Evolutionary conservation across 2,329 filamentous ascomycete species (phyloP).

Genomic region (Monosporascus sp.): DNA sequence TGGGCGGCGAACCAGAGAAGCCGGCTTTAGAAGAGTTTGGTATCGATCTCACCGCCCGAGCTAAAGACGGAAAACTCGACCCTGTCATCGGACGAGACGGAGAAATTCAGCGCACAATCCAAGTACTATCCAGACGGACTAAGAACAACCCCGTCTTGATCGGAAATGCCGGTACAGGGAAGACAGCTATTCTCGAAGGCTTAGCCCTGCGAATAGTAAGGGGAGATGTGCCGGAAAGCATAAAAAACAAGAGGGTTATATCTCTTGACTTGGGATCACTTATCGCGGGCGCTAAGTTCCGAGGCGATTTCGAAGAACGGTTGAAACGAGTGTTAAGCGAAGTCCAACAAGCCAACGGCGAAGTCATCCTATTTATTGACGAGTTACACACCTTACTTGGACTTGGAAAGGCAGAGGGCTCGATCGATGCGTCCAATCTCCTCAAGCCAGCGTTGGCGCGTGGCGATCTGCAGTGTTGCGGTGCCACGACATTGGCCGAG

Average conservation of each 20-base stretch:
- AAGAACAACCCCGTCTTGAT: conserved; percentile 98
- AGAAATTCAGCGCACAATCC: conserved; percentile 91
- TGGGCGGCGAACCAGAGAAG: conserved; percentile 71
- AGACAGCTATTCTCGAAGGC: conserved; percentile 89
- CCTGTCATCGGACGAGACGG: conserved; percentile 90
- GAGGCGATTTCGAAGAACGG: conserved; percentile 93
- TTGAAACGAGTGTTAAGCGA: conserved; percentile 88
- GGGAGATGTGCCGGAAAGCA: conserved; percentile 90
- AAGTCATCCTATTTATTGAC: conserved; percentile 91
- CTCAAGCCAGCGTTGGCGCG: conserved; percentile 90
- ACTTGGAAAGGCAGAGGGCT: conserved; percentile 90
- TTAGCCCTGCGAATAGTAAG: conserved; percentile 83
- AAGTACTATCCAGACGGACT: conserved; percentile 84
- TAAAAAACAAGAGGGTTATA: conserved; percentile 90
- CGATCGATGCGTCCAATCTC: conserved; percentile 92
- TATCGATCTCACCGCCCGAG: conserved; percentile 79
- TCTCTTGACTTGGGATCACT: conserved; percentile 83
- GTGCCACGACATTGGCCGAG: conserved; percentile 87
- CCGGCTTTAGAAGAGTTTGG: conserved; percentile 87
- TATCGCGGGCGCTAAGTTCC: conserved; percentile 91
- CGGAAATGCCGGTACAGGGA: conserved; percentile 83
- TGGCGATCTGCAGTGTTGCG: conserved; percentile 90
- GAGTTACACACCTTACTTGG: conserved; percentile 89
- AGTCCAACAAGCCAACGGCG: conserved; percentile 80
- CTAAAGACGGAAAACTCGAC: conserved; percentile 84